Evolutionary conservation across 2,329 filamentous ascomycete species (phyloP).

Genomic region (Neonectria faginata): DNA sequence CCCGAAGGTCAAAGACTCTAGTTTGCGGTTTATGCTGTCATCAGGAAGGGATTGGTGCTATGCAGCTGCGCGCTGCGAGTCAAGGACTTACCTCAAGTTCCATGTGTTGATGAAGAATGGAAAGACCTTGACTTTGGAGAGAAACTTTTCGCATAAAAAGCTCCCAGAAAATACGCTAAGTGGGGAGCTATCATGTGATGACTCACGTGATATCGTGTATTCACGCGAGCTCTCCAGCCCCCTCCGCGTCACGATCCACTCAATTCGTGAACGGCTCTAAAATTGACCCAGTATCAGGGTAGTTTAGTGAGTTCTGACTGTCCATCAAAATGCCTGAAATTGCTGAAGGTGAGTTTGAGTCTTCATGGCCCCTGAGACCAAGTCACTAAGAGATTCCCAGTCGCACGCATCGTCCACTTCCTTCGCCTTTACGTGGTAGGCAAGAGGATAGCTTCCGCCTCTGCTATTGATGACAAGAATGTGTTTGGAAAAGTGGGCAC

Average conservation of each 20-base stretch:
- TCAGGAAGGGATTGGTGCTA: slow-evolving; percentile 64
- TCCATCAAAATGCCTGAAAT: slow-evolving; percentile 69
- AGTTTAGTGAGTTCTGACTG: neutral
- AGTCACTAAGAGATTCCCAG: slow-evolving; percentile 52
- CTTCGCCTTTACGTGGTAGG: slow-evolving; percentile 86
- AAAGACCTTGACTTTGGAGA: slow-evolving; percentile 27
- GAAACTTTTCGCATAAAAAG: slow-evolving; percentile 47
- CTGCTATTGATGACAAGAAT: slow-evolving; percentile 81
- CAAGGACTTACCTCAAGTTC: slow-evolving; percentile 45
- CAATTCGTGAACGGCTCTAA: neutral
- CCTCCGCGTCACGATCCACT: slow-evolving; percentile 15
- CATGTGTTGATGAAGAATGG: slow-evolving; percentile 35
- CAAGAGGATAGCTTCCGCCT: slow-evolving; percentile 78
- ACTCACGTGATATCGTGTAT: slow-evolving; percentile 44
- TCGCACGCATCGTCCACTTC: slow-evolving; percentile 88
- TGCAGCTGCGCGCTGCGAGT: slow-evolving; percentile 27
- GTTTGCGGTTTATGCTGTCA: slow-evolving; percentile 91
- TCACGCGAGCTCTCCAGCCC: slow-evolving; percentile 3
- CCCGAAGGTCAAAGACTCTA: slow-evolving; percentile 96
- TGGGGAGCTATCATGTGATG: slow-evolving; percentile 37
- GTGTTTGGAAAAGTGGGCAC: slow-evolving; percentile 94
- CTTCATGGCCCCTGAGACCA: slow-evolving; percentile 4
- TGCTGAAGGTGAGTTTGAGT: slow-evolving; percentile 62
- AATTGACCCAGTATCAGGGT: neutral
- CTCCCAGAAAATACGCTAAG: slow-evolving; percentile 43